Evolutionary conservation across 495 filamentous ascomycete genomes (phyloP).

Genomic region (Oidiodendron maius): DNA sequence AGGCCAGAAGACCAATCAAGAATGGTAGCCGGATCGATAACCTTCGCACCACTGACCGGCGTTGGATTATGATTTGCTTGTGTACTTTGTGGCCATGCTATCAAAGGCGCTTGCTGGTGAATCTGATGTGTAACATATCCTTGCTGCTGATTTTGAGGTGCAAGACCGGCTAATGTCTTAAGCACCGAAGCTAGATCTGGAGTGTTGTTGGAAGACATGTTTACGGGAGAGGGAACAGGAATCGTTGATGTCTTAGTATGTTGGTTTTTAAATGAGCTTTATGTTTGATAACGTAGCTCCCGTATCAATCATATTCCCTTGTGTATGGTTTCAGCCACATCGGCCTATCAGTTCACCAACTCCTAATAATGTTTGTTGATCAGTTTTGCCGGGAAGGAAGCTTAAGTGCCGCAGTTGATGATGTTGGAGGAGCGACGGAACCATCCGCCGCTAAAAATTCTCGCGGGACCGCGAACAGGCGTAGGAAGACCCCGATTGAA

Average conservation of each 20-base stretch:
- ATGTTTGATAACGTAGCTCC: no score
- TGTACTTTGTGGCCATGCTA: conserved; percentile 6
- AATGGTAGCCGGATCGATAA: conserved; percentile 50
- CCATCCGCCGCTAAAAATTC: conserved; percentile 28
- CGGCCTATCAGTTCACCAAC: no score
- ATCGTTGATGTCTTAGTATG: neutral
- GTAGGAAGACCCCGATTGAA: no score
- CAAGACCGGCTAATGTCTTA: conserved; percentile 39
- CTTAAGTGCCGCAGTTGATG: no score
- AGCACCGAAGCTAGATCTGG: conserved; percentile 50
- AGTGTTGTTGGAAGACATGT: conserved; percentile 31
- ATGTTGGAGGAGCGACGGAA: no score
- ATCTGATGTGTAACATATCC: neutral
- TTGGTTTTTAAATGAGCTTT: no score
- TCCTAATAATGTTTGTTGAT: no score
- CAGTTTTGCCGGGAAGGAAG: no score
- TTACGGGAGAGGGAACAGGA: neutral
- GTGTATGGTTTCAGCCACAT: no score
- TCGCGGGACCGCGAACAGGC: no score
- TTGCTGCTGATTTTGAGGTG: conserved; percentile 22
- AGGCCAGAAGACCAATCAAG: conserved; percentile 60
- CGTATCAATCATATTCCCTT: no score
- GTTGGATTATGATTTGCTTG: conserved; percentile 1
- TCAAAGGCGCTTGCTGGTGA: neutral
- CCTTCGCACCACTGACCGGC: neutral